A percentile compares a stretch with the other conserved stretches of the same genome.
These are phyloP conservation scores for Alliaria petiolata DNA, from an alignment of 345 rosid species.

Conservation along the genomic window DNA sequence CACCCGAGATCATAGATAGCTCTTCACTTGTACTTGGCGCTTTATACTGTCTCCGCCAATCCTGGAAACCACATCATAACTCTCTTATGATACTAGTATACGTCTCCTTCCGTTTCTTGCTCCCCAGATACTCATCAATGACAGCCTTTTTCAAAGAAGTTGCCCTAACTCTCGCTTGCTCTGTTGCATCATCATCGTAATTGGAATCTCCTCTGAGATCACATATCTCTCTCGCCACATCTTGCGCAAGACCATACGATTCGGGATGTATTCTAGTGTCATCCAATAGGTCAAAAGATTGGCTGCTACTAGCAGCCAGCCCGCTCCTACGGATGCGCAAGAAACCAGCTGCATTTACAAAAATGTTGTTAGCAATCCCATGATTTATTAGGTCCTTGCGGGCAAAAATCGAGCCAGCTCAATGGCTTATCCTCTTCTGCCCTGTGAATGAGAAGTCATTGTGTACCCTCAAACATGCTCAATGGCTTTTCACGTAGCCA, in stretches of 20 bases:
- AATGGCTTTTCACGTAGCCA: too few relatives aligned
- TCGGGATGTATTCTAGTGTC: slow-evolving; percentile 98
- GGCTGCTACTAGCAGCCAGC: slow-evolving; percentile 86
- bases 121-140: slow-evolving; percentile 50
- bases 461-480: too few relatives aligned
- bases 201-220: slow-evolving; percentile 62
- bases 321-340: slow-evolving; percentile 92
- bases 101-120: slow-evolving; percentile 63
- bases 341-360: slow-evolving; percentile 88
- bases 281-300: slow-evolving; percentile 85
- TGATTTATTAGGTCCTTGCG: slow-evolving; percentile 77
- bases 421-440: too few relatives aligned
- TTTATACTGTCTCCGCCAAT: slow-evolving; percentile 73
- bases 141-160: slow-evolving; percentile 48
- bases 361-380: slow-evolving; percentile 83
- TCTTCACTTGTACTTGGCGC: slow-evolving; percentile 66
- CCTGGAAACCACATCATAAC: slow-evolving; percentile 81
- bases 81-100: slow-evolving; percentile 64
- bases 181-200: slow-evolving; percentile 86
- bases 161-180: slow-evolving; percentile 84
- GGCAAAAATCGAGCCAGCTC: slow-evolving; percentile 80
- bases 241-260: slow-evolving; percentile 81
- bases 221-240: slow-evolving; percentile 81
- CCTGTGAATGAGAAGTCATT: too few relatives aligned
- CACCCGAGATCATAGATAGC: slow-evolving; percentile 91